Base-by-base conservation (phyloP, 805 yeast genomes). In the Candida saitoana region DNA sequence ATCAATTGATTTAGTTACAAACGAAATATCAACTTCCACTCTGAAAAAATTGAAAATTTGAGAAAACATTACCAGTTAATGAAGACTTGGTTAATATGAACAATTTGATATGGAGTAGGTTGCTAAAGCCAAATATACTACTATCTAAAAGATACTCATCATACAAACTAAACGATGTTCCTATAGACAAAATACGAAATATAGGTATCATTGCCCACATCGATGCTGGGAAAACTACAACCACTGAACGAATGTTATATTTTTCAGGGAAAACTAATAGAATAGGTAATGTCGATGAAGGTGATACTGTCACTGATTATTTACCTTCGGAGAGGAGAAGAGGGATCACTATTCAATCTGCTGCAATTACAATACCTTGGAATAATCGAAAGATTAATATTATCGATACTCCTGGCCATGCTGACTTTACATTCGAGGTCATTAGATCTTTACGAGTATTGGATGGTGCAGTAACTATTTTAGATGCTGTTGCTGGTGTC, bases 181-280 rank as follows among this genome's bases (percentile, higher is more conserved):
- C 61, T 3, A 52, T 61, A 1, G 51, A 49, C 15, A 66, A 66
- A 41, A 75, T 84, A 18, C 69, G 99, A 46, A 91, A 93, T 62
- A 87, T 93, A 25, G 99, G 99, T 2, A 88, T 93, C 52, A 89
- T 93, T 32, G 99, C 99, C n/a, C 99, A 93, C 59, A 93, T 93
- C 41, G 99, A 93, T 69, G 99, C 99, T 2, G 99, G 99, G 0
- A 93, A 93, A 62, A 93, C 99, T 3, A 93, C 99, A 2, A 90
- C 99, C 1, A 91, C 99, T 0, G 99, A 93, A 59, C 70, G 98
- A 36, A 86, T 93, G 88, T 77, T 93, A n/a, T 91, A 76, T 57
- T 90, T 85, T 58, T 75, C 90, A 41, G 98, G 98, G 0, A 73
- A 82, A 44, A 91, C 86, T 1, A 69, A 71, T 19, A 60, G 88